Evolutionary conservation across 768 basidiomycete species (phyloP).

Genomic region (Trametes cinnabarina): DNA sequence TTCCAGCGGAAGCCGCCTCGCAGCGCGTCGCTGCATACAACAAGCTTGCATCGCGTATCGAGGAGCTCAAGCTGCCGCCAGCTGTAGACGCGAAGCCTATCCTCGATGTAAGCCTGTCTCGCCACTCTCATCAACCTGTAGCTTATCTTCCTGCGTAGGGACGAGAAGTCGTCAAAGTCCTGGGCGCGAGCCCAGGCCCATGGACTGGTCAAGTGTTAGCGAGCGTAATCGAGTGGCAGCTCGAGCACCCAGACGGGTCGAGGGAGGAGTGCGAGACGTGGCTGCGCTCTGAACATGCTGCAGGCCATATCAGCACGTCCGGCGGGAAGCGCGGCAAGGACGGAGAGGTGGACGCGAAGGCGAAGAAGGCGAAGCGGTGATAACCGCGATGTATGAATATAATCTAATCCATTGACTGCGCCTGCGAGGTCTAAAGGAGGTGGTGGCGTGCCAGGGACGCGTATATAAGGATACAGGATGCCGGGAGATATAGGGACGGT

Average conservation of each 20-base stretch:
- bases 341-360: constrained; percentile 14
- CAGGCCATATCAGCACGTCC: constrained; percentile 40
- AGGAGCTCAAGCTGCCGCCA: constrained; percentile 57
- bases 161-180: constrained; percentile 52
- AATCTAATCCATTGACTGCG: constrained; percentile 15
- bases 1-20: constrained; percentile 43
- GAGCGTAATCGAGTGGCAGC: constrained; percentile 82
- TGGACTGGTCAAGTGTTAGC: constrained; percentile 65
- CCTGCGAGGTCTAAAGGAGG: not conserved
- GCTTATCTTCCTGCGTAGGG: constrained; percentile 50
- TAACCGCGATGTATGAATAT: not conserved
- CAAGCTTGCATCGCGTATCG: constrained; percentile 54
- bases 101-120: constrained; percentile 61
- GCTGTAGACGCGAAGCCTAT: constrained; percentile 70
- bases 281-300: constrained; percentile 54
- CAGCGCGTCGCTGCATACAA: constrained; percentile 65
- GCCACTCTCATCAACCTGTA: no score
- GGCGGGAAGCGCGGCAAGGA: constrained; percentile 29
- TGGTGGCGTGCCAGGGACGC: not conserved
- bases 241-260: constrained; percentile 66
- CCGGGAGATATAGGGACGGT: not conserved
- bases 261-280: constrained; percentile 69
- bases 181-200: constrained; percentile 61
- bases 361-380: constrained; percentile 33
- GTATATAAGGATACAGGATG: constrained; percentile 6